phyloP scores from a whole-genome alignment of 2,329 filamentous ascomycete genomes.

The Xylariaceae sp. region DNA sequence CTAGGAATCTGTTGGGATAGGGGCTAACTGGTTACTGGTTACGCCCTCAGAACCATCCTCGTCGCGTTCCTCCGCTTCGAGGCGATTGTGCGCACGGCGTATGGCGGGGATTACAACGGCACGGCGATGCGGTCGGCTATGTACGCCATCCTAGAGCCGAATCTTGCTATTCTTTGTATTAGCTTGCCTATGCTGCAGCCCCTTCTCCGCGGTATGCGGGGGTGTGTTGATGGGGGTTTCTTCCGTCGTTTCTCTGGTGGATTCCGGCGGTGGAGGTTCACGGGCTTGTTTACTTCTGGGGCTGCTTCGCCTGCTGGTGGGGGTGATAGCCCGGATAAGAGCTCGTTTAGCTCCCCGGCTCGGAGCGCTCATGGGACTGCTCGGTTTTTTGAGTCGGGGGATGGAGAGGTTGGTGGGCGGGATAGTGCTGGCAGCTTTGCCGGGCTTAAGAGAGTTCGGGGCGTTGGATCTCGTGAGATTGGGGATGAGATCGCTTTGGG shows the following conservation, averaged over 20 bases:
- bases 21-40: too few relatives aligned
- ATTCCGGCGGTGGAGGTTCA: not conserved
- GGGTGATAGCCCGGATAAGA: not conserved
- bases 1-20: too few relatives aligned
- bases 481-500: too few relatives aligned
- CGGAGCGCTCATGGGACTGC: too few relatives aligned
- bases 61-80: constrained; percentile 15
- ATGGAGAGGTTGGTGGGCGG: too few relatives aligned
- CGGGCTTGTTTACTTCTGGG: not conserved
- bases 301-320: not conserved
- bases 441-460: too few relatives aligned
- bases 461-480: too few relatives aligned
- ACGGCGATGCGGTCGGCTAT: constrained; percentile 6
- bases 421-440: too few relatives aligned
- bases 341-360: too few relatives aligned
- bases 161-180: constrained; percentile 39
- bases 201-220: not conserved
- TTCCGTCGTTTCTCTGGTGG: too few relatives aligned
- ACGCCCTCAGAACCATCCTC: not conserved
- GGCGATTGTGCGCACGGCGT: constrained; percentile 12
- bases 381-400: too few relatives aligned
- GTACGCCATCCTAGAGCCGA: constrained; percentile 35
- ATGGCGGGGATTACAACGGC: constrained; percentile 8
- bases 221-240: too few relatives aligned
- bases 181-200: constrained; percentile 41